phyloP scores from a whole-genome alignment of 208 protist species.

The Crithidia sp. region DNA sequence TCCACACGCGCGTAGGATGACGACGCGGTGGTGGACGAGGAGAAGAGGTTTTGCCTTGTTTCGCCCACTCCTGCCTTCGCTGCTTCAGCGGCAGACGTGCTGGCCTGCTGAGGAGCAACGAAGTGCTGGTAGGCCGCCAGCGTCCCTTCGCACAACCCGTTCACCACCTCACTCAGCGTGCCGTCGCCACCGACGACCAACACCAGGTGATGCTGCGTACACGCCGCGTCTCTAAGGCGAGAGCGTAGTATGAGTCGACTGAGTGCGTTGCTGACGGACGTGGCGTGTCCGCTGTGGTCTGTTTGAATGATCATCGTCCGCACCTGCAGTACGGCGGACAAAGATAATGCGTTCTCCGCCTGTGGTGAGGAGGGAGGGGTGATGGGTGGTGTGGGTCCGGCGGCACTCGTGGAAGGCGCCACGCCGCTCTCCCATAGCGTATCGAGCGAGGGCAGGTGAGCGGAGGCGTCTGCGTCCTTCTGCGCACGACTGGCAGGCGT shows the following conservation, averaged over 20 bases:
- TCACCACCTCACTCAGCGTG: conserved; percentile 79
- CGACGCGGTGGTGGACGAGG: not conserved
- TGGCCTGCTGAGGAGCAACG: not conserved
- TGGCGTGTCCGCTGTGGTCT: conserved; percentile 19
- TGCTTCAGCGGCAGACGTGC: not conserved
- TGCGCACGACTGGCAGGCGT: not conserved
- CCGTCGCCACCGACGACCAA: conserved; percentile 78
- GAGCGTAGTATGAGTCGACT: conserved; percentile 22
- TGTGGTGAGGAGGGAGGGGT: conserved; percentile 7
- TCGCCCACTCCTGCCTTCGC: not conserved
- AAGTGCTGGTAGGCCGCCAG: conserved; percentile 32
- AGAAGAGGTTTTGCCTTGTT: not conserved
- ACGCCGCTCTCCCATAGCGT: conserved; percentile 10
- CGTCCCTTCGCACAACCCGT: conserved; percentile 70
- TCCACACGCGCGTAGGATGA: conserved; percentile 45
- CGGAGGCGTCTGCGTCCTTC: not conserved
- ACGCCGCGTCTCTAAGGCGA: conserved; percentile 24
- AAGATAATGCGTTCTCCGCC: not conserved
- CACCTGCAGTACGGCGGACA: not conserved
- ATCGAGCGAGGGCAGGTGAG: not conserved
- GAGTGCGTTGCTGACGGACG: conserved; percentile 18
- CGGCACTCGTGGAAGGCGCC: not conserved
- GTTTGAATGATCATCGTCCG: conserved; percentile 27
- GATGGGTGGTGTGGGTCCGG: conserved; percentile 9
- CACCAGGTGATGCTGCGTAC: conserved; percentile 37